phyloP scores from a whole-genome alignment of 2,329 filamentous ascomycete genomes.

The Neofusicoccum ribis region DNA sequence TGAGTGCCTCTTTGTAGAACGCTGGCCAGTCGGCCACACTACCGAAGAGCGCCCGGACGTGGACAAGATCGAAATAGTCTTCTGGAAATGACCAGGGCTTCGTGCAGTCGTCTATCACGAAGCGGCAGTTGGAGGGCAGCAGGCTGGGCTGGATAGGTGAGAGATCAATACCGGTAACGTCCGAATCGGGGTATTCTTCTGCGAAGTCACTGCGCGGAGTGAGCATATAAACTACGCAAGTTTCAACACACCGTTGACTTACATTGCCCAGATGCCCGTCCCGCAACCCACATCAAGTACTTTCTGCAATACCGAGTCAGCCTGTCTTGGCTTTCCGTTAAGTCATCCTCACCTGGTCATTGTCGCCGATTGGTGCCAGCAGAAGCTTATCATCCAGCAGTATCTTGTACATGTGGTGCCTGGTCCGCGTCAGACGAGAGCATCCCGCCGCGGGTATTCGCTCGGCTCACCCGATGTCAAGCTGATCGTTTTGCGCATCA shows the following conservation, averaged over 20 bases:
- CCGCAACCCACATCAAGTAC: slow-evolving; percentile 17
- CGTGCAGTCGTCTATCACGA: slow-evolving; percentile 50
- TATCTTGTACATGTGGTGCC: slow-evolving; percentile 41
- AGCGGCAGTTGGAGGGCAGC: slow-evolving; percentile 49
- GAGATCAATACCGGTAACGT: slow-evolving; percentile 50
- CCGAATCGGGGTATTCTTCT: slow-evolving; percentile 36
- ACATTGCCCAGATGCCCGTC: slow-evolving; percentile 22
- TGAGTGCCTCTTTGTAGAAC: slow-evolving; percentile 23
- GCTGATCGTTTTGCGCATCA: slow-evolving; percentile 43
- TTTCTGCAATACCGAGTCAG: not conserved
- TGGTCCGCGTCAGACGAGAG: not conserved
- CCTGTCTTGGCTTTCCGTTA: not conserved
- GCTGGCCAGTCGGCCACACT: slow-evolving; percentile 27
- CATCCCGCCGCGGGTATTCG: too few species aligned
- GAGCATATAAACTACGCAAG: slow-evolving; percentile 24
- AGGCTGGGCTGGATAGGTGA: slow-evolving; percentile 42
- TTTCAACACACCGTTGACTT: not conserved
- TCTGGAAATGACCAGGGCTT: slow-evolving; percentile 24
- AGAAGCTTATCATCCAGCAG: slow-evolving; percentile 36
- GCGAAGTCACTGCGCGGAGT: slow-evolving; percentile 7
- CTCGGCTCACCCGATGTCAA: slow-evolving; percentile 40
- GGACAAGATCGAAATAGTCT: slow-evolving; percentile 51
- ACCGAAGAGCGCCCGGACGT: slow-evolving; percentile 30
- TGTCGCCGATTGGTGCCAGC: slow-evolving; percentile 28
- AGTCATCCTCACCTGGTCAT: slow-evolving; percentile 23